A percentile compares a stretch with the other conserved stretches of the same genome.
Evolutionary conservation across 1,284 basidiomycete genomes (phyloP).

Genomic region (Ceratobasidium sp.): DNA sequence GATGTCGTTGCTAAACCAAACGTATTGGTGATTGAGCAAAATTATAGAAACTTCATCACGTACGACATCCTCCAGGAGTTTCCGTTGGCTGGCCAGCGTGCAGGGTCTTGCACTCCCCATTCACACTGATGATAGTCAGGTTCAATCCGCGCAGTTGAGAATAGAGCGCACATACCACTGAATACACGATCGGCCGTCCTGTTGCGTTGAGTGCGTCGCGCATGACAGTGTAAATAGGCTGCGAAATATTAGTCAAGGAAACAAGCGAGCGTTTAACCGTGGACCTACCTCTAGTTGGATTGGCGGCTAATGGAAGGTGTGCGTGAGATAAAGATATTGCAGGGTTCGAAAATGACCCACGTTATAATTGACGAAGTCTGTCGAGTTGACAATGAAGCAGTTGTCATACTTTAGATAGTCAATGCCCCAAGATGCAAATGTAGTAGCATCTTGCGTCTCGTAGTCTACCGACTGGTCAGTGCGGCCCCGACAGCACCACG

Average conservation of each 20-base stretch:
- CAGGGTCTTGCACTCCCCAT: slow-evolving; percentile 56
- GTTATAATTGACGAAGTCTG: slow-evolving; percentile 63
- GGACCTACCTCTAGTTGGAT: slow-evolving; percentile 53
- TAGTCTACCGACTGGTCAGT: slow-evolving; percentile 57
- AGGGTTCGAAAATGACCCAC: neutral
- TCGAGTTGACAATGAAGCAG: slow-evolving; percentile 63
- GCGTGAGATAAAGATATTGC: neutral
- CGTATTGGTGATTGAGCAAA: neutral
- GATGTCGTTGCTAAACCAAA: slow-evolving; percentile 62
- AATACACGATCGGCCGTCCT: slow-evolving; percentile 26
- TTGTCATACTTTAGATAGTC: slow-evolving; percentile 68
- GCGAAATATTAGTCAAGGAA: neutral
- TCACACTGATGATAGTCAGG: slow-evolving; percentile 1
- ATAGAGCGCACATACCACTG: slow-evolving; percentile 48
- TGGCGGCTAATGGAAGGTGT: slow-evolving; percentile 53
- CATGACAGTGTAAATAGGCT: slow-evolving; percentile 58
- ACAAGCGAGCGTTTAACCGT: slow-evolving; percentile 39
- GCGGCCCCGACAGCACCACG: neutral
- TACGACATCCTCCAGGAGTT: slow-evolving; percentile 66
- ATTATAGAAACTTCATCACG: slow-evolving; percentile 52
- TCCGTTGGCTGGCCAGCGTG: slow-evolving; percentile 63
- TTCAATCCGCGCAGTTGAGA: slow-evolving; percentile 48
- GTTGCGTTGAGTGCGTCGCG: slow-evolving; percentile 35
- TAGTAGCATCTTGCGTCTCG: slow-evolving; percentile 62
- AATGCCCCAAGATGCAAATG: slow-evolving; percentile 64